These are phyloP conservation scores for Solanum ossicruentum DNA, from an alignment of 257 asterid genomes.

Conservation along the genomic window DNA sequence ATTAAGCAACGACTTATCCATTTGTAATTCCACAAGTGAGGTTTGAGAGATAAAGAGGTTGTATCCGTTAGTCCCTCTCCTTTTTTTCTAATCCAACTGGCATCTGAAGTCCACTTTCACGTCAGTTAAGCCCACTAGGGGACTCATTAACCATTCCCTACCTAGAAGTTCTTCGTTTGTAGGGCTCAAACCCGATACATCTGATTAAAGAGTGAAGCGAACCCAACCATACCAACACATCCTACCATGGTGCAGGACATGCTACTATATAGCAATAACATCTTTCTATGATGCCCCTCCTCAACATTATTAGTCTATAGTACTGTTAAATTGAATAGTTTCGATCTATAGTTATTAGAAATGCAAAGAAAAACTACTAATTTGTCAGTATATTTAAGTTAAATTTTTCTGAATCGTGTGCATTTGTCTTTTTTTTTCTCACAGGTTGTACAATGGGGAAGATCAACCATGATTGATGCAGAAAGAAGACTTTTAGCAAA, in stretches of 20 bases:
- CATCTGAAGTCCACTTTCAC: not conserved
- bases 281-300: not conserved
- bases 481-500: slow-evolving; percentile 62
- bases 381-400: not conserved
- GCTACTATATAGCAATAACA: not conserved
- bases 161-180: not conserved
- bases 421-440: not conserved
- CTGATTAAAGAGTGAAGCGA: not conserved
- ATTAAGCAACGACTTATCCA: not conserved
- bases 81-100: not conserved
- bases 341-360: not conserved
- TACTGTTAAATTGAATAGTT: not conserved
- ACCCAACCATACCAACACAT: not conserved
- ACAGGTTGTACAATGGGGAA: slow-evolving; percentile 69
- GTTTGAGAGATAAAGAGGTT: not conserved
- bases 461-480: slow-evolving; percentile 55
- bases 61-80: not conserved
- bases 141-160: not conserved
- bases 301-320: not conserved
- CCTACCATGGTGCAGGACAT: not conserved
- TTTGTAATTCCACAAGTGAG: not conserved
- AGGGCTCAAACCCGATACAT: not conserved
- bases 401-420: not conserved
- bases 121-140: not conserved
- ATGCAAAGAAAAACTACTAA: not conserved